Evolutionary conservation across 306 rosid species (phyloP), one percentile per base, ranked within the genome.

Genomic region (Coriaria nepalensis): DNA sequence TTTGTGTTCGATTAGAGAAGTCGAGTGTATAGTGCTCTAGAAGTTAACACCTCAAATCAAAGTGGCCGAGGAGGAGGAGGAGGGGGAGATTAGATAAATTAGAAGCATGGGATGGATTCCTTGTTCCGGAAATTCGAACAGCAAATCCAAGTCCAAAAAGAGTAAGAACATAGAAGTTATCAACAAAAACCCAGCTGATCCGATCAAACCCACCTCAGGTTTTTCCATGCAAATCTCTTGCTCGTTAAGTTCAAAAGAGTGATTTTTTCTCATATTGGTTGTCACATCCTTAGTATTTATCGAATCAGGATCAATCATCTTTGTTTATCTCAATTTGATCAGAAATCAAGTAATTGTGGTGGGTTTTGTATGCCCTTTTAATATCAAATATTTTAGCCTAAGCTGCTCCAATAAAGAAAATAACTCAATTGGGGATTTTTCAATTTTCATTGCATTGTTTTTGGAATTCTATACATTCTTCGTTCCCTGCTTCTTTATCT

Each of bases 101-200:
- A 7, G 43, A 64, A 70, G 35, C 49, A 90, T 90, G 95, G 73
- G 86, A 68, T 90, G 94, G 87, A 77, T 84, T 70, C 94, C 84
- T 6, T 84, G 97, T 70, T 79, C 81, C 49, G 92, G 97, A 66
- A 59, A 48, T 52, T 72, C 79, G 42, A 68, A 62, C 71, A 47
- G 73, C 37, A 84, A 75, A 43, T 65, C 58, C 60, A 49, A 60
- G 50, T 68, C 71, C 68, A 68, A 63, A 69, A 78, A 55, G 69
- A 68, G 47, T 68, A 73, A 66, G 52, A 72, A 69, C 55, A 59
- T 50, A 14, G 80, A 77, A 56, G 60, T 40, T 43, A 68, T 20
- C 29, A 20, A 60, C 64, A 65, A 55, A 41, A 80, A 43, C 40
- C 63, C 61, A 54, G 69, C 52, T 47, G 80, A 77, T 71, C 68